Conservation (phyloP, 371 early-diverging fungal genomes). For the Mortierella sp. region DNA sequence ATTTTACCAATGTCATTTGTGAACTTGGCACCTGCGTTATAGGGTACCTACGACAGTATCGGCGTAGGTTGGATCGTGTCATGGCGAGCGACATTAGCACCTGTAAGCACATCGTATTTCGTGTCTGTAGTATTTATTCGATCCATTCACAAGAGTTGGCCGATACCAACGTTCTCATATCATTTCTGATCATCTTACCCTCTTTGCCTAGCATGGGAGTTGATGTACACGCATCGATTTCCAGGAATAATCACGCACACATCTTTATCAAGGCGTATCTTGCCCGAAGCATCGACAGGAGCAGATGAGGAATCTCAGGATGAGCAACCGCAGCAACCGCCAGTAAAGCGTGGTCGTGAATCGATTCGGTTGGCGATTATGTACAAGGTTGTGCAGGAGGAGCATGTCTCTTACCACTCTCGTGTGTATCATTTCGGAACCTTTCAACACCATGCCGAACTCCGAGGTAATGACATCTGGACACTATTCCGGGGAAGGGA, state of each 20-base stretch:
- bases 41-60: constrained; percentile 50
- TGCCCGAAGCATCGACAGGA: constrained; percentile 1
- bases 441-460: constrained; percentile 21
- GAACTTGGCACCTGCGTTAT: background rate
- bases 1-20: background rate
- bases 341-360: constrained; percentile 8
- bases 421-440: constrained; percentile 51
- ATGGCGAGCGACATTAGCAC: constrained; percentile 24
- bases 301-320: background rate
- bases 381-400: constrained; percentile 39
- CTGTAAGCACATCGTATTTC: constrained; percentile 13
- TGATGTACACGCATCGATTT: constrained; percentile 52
- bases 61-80: constrained; percentile 28
- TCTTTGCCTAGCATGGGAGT: constrained; percentile 34
- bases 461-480: constrained; percentile 18
- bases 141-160: no score
- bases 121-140: background rate
- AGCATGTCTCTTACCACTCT: constrained; percentile 31
- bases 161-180: no score
- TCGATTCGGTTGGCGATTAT: constrained; percentile 40
- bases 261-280: constrained; percentile 36
- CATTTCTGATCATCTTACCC: background rate
- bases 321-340: background rate
- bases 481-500: background rate
- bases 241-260: constrained; percentile 48